Conservation (phyloP, 176 grass and related monocot genomes). For the Eragrostis nindensis region DNA sequence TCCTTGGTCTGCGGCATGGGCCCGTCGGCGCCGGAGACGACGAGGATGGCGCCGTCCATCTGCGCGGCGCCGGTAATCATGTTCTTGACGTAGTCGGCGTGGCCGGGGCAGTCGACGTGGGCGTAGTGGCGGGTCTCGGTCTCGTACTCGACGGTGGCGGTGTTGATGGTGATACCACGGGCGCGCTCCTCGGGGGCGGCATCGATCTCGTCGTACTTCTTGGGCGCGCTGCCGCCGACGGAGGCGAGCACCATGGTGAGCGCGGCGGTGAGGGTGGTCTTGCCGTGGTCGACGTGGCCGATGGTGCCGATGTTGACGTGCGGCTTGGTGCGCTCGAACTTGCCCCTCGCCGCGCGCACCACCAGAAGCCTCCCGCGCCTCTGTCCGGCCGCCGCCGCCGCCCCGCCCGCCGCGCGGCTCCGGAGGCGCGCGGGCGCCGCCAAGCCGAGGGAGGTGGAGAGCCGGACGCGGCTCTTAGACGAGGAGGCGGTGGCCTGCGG, state of each 20-base stretch:
- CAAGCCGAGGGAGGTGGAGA: constrained; percentile 52
- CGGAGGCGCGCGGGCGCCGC: constrained; percentile 39
- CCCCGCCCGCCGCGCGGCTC: constrained; percentile 18
- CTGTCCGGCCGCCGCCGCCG: constrained; percentile 13
- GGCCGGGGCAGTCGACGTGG: constrained; percentile 93
- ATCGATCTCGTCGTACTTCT: constrained; percentile 99
- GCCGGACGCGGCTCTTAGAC: constrained; percentile 52
- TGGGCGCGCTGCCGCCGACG: constrained; percentile 75
- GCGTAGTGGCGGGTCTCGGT: constrained; percentile 93
- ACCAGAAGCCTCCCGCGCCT: constrained; percentile 58
- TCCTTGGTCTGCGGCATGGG: constrained; percentile 99
- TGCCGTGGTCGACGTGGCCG: constrained; percentile 98
- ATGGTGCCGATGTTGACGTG: constrained; percentile 99
- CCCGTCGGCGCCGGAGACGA: constrained; percentile 89
- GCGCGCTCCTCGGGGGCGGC: constrained; percentile 95
- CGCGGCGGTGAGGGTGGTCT: constrained; percentile 95
- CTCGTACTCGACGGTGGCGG: constrained; percentile 99
- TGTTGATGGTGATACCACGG: constrained; percentile 99
- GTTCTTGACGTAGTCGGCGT: constrained; percentile 98
- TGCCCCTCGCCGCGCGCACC: constrained; percentile 82
- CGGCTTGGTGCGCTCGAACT: constrained; percentile 96
- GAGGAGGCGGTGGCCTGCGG: constrained; percentile 39
- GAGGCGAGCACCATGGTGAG: constrained; percentile 95
- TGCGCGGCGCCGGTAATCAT: constrained; percentile 96
- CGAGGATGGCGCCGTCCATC: constrained; percentile 98